Conservation (phyloP, 2,329 filamentous ascomycete species). For the Hirsutella thompsonii region DNA sequence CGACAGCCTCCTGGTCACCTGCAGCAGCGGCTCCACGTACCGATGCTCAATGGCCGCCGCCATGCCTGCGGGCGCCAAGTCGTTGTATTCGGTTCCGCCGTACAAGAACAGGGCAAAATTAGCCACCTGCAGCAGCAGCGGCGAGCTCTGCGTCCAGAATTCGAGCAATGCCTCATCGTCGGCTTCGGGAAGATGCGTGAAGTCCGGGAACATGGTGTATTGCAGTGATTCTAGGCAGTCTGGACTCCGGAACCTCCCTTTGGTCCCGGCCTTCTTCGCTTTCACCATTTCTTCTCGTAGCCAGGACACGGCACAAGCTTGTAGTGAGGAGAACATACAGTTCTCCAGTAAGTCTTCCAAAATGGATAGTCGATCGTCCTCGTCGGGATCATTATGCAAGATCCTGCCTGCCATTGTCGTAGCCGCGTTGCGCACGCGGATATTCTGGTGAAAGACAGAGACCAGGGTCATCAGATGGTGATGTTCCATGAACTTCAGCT, state of each 20-base stretch:
- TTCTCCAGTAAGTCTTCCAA: conserved; percentile 53
- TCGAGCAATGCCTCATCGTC: conserved; percentile 31
- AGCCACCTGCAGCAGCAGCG: conserved; percentile 45
- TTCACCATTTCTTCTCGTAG: conserved; percentile 47
- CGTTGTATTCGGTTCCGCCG: conserved; percentile 26
- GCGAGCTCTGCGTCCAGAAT: conserved; percentile 36
- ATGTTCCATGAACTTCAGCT: conserved; percentile 42
- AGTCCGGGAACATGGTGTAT: conserved; percentile 46
- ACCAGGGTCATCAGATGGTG: conserved; percentile 46
- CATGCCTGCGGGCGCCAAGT: conserved; percentile 43
- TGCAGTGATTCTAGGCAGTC: conserved; percentile 48
- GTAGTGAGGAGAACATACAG: conserved; percentile 48
- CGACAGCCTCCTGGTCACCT: conserved; percentile 24
- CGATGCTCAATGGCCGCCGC: conserved; percentile 43
- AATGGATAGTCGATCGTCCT: conserved; percentile 45
- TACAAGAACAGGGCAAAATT: conserved; percentile 49
- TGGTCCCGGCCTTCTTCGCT: conserved; percentile 20
- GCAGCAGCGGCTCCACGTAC: conserved; percentile 40
- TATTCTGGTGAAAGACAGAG: conserved; percentile 41
- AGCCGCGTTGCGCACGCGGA: conserved; percentile 41
- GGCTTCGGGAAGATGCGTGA: conserved; percentile 31
- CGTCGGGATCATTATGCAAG: conserved; percentile 46
- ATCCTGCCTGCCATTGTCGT: conserved; percentile 38
- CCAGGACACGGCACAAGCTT: conserved; percentile 51
- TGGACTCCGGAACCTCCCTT: conserved; percentile 33